Evolutionary conservation across 306 rosid species (phyloP).

Genomic region (Rosa rugosa): DNA sequence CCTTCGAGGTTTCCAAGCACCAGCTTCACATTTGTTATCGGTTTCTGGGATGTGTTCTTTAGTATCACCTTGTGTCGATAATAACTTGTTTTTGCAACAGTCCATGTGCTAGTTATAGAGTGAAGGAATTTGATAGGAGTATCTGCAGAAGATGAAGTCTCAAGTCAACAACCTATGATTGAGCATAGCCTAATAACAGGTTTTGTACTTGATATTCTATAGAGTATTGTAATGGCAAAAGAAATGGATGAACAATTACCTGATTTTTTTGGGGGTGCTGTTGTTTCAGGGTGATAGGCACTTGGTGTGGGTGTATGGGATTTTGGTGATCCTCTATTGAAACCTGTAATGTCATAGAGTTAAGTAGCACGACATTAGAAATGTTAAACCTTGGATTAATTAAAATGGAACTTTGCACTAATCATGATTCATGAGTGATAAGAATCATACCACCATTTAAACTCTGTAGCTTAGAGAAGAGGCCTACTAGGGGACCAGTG

Average conservation of each 20-base stretch:
- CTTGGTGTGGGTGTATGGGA: conserved; percentile 33
- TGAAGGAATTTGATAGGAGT: conserved; percentile 57
- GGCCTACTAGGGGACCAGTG: conserved; percentile 73
- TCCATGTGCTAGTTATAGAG: conserved; percentile 69
- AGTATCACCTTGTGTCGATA: conserved; percentile 75
- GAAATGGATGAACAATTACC: background rate
- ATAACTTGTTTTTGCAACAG: conserved; percentile 33
- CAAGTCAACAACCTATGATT: background rate
- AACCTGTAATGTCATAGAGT: conserved; percentile 27
- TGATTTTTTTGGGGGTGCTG: background rate
- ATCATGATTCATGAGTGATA: background rate
- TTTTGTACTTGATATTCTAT: background rate
- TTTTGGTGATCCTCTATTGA: conserved; percentile 31
- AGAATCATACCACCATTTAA: conserved; percentile 43
- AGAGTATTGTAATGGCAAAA: background rate
- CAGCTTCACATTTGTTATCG: conserved; percentile 54
- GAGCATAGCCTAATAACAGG: background rate
- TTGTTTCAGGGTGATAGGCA: background rate
- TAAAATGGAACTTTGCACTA: background rate
- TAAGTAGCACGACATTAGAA: background rate
- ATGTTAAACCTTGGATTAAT: background rate
- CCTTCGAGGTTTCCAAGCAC: conserved; percentile 61
- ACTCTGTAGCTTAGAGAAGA: conserved; percentile 75
- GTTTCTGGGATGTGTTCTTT: conserved; percentile 67
- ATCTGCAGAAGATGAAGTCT: conserved; percentile 35